A percentile compares a stretch with the other conserved stretches of the same genome.
These are phyloP conservation scores for Pleurotus ostreatus DNA, from an alignment of 768 basidiomycete species.

Conservation along the genomic window DNA sequence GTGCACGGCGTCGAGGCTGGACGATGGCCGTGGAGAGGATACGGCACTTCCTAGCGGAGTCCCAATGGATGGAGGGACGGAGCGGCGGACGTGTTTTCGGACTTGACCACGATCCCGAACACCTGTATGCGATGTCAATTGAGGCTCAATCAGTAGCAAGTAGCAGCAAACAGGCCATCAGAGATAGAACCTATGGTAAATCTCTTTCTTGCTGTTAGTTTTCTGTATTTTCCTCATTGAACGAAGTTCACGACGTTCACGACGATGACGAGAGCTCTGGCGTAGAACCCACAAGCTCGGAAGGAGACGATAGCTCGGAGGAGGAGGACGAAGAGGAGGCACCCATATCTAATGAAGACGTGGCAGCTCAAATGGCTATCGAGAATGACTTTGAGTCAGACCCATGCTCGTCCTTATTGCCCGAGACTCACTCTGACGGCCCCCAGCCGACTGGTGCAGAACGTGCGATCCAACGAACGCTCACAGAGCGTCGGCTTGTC, in stretches of 20 bases:
- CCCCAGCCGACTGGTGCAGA: conserved; percentile 61
- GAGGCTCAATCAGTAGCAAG: too few species aligned
- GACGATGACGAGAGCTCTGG: conserved; percentile 7
- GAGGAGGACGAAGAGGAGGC: conserved; percentile 16
- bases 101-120: too few species aligned
- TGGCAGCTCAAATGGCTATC: conserved; percentile 38
- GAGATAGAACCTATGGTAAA: too few species aligned
- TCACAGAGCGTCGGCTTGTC: conserved; percentile 44
- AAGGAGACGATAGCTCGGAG: conserved; percentile 11
- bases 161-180: too few species aligned
- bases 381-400: conserved; percentile 60
- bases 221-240: not conserved
- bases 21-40: too few species aligned
- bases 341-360: conserved; percentile 11
- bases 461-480: conserved; percentile 53
- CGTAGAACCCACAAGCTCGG: conserved; percentile 11
- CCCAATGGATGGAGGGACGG: too few species aligned
- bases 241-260: not conserved
- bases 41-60: too few species aligned
- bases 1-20: too few species aligned
- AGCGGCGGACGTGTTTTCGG: too few species aligned
- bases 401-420: not conserved
- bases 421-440: conserved; percentile 3
- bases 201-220: too few species aligned
- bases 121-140: too few species aligned